phyloP scores from a whole-genome alignment of 768 basidiomycete species.

The Tulasnella sp. region DNA sequence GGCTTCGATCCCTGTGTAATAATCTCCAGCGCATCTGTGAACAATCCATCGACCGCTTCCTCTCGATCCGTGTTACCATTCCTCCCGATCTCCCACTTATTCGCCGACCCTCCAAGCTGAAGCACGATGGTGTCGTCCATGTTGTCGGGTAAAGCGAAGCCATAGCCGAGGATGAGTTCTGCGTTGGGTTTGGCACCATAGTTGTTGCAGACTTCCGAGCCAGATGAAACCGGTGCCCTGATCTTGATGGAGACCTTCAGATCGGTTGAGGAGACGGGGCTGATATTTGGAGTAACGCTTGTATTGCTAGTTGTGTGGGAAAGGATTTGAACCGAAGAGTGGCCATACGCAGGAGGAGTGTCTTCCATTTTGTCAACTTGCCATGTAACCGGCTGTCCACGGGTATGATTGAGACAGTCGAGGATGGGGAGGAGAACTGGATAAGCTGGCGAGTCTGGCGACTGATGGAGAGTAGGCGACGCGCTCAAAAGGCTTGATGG shows the following conservation, averaged over 20 bases:
- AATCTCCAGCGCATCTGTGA: not conserved
- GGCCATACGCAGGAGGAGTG: too few species aligned
- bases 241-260: constrained; percentile 51
- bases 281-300: too few species aligned
- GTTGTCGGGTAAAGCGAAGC: constrained; percentile 69
- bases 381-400: constrained; percentile 77
- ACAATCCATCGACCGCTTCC: not conserved
- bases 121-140: constrained; percentile 81
- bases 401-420: constrained; percentile 77
- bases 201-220: constrained; percentile 71
- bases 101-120: constrained; percentile 46
- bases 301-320: too few species aligned
- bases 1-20: not conserved
- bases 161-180: constrained; percentile 84
- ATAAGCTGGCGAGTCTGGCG: constrained; percentile 35
- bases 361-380: constrained; percentile 28
- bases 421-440: constrained; percentile 81
- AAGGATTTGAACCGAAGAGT: not conserved
- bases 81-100: constrained; percentile 48
- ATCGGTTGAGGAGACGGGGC: not conserved
- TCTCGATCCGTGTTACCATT: constrained; percentile 20
- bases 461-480: constrained; percentile 38
- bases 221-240: constrained; percentile 33
- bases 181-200: constrained; percentile 87
- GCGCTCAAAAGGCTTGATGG: constrained; percentile 67